Conservation (phyloP, 441 rosid species). For the Gossypium lobatum region DNA sequence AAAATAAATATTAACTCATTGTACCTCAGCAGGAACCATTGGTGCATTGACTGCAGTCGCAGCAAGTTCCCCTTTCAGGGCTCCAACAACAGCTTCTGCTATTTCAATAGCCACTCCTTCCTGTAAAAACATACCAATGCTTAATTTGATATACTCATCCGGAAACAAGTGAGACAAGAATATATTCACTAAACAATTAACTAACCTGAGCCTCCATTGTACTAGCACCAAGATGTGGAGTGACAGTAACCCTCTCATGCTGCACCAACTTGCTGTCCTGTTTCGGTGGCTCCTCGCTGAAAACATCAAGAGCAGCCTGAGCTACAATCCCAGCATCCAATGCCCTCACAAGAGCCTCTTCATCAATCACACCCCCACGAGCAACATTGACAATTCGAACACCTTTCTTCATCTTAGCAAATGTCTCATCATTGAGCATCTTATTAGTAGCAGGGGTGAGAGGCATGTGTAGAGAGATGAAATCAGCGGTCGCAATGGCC, state of each 20-base stretch:
- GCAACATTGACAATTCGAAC: slow-evolving; percentile 88
- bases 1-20: not conserved
- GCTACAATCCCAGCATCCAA: slow-evolving; percentile 81
- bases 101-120: slow-evolving; percentile 98
- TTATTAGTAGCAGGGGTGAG: slow-evolving; percentile 72
- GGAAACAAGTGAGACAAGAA: not conserved
- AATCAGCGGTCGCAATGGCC: slow-evolving; percentile 72
- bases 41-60: slow-evolving; percentile 98
- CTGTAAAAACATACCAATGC: slow-evolving; percentile 28
- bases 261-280: slow-evolving; percentile 73
- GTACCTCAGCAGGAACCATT: slow-evolving; percentile 88
- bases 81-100: slow-evolving; percentile 96
- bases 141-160: not conserved
- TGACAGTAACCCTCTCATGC: slow-evolving; percentile 76
- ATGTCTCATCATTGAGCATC: slow-evolving; percentile 73
- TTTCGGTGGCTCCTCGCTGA: slow-evolving; percentile 76
- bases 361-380: slow-evolving; percentile 95
- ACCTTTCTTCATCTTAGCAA: slow-evolving; percentile 93
- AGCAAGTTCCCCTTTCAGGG: slow-evolving; percentile 90
- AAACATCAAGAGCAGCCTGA: slow-evolving; percentile 98
- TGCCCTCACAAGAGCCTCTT: slow-evolving; percentile 87
- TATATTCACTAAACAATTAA: not conserved
- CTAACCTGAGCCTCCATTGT: slow-evolving; percentile 91
- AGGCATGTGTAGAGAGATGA: slow-evolving; percentile 93
- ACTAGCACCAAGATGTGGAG: slow-evolving; percentile 98